Evolutionary conservation across 2,329 filamentous ascomycete species (phyloP), one percentile per base, ranked within the genome.

Genomic region (Fusarium setosum): DNA sequence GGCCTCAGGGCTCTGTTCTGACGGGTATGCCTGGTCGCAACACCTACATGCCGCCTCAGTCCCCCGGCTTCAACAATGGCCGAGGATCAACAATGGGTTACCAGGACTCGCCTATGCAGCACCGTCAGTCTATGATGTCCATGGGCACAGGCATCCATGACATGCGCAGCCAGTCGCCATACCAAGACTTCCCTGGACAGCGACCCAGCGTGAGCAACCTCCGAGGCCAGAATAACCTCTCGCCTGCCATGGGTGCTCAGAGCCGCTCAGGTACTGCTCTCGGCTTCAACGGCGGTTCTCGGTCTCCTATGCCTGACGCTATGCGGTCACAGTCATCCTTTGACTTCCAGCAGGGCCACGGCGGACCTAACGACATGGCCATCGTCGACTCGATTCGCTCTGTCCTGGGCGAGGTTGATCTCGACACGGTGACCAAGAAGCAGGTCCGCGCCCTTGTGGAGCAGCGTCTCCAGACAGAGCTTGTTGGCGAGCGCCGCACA

Each of bases 401-500:
- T 49, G 96, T 96, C 71, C 83, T 99, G 63, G 81, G 85, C 15
- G 95, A 97, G 73, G 94, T 97, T 1, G 95, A 99, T 77, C 84
- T 99, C 38, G 96, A 99, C 76, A 95, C 87, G n/a, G 93, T 98
- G 45, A 99, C 96, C 7, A 99, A 98, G 89, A 99, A 99, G 83
- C 95, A 98, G 81, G 91, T 96, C 56, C 87, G 92, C 49, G 94
- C 92, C 4, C 85, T 98, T 41, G 94, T 97, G 12, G 96, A 99
- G 81, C 94, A 97, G 82, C 88, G 94, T 72, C 81, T 99, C 63
- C 95, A 97, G 81, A 95, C 92, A 5, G 94, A 97, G 76, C 84
- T 98, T 58, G 84, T 87, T 1, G 94, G 94, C 20, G 94, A 97
- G 79, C 90, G 93, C 77, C 89, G 92, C 76, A 89, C 90, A 15